Evolutionary conservation across 768 basidiomycete genomes (phyloP).

Genomic region (Cubamyces lactineus): DNA sequence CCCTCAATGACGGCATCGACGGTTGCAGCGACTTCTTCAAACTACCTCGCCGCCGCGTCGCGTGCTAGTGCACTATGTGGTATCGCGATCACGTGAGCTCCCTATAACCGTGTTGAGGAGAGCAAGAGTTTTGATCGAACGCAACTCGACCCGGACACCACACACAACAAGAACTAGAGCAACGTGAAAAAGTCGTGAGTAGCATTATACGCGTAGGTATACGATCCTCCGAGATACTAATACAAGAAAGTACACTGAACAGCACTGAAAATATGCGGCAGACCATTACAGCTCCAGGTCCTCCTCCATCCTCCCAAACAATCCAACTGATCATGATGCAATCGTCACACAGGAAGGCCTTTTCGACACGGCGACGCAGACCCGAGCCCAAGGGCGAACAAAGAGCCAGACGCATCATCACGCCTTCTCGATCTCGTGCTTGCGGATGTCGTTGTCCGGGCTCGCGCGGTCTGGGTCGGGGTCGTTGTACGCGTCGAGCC

Average conservation of each 20-base stretch:
- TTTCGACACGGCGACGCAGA: too few relatives aligned
- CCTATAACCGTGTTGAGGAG: too few relatives aligned
- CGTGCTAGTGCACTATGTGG: too few relatives aligned
- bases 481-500: constrained; percentile 47
- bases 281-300: not conserved
- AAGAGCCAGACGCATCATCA: not conserved
- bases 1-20: too few relatives aligned
- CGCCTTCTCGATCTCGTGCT: constrained; percentile 20
- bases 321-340: not conserved
- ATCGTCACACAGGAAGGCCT: too few relatives aligned
- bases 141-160: too few relatives aligned
- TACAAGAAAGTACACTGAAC: not conserved
- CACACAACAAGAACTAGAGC: too few relatives aligned
- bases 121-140: too few relatives aligned
- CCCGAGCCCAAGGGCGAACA: too few relatives aligned
- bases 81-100: too few relatives aligned
- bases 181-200: not conserved
- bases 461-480: constrained; percentile 15
- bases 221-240: not conserved
- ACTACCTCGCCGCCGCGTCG: too few relatives aligned
- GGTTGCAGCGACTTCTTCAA: too few relatives aligned
- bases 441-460: constrained; percentile 4
- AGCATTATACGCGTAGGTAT: not conserved
- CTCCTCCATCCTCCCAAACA: not conserved
- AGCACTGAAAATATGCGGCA: not conserved